These are phyloP conservation scores for Camelina laxa DNA, from an alignment of 345 rosid species.

Conservation along the genomic window DNA sequence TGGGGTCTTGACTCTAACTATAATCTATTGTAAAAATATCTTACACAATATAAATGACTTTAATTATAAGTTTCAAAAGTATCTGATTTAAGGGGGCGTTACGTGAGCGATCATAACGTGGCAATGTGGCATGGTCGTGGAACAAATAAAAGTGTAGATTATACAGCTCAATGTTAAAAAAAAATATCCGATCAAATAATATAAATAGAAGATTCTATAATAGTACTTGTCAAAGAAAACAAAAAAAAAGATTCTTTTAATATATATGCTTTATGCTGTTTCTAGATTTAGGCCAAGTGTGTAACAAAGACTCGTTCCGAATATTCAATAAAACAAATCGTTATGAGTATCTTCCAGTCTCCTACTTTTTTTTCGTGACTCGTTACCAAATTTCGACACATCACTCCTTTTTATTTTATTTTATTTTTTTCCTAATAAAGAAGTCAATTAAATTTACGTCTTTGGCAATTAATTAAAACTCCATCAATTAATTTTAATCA, in stretches of 20 bases:
- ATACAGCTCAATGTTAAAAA: too few relatives aligned
- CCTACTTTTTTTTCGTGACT: not conserved
- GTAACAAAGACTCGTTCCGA: not conserved
- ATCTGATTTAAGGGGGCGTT: not conserved
- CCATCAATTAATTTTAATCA: not conserved
- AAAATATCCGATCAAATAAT: conserved; percentile 6
- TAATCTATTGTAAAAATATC: too few relatives aligned
- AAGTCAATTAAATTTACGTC: not conserved
- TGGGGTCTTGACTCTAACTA: not conserved
- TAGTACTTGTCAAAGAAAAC: not conserved
- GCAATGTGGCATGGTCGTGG: conserved; percentile 1
- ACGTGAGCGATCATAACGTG: not conserved
- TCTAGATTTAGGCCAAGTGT: conserved; percentile 25
- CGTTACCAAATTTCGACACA: conserved; percentile 14
- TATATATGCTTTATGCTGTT: not conserved
- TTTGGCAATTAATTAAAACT: not conserved
- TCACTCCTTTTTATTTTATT: not conserved
- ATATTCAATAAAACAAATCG: not conserved
- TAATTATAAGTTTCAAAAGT: not conserved
- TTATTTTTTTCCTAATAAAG: not conserved
- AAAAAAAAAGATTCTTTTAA: not conserved
- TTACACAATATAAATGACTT: too few relatives aligned
- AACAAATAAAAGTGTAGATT: too few relatives aligned
- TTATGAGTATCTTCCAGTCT: conserved; percentile 1
- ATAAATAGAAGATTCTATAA: conserved; percentile 2